Evolutionary conservation across 139 green algal species (phyloP).

Genomic region (Coccomyxa sp.): DNA sequence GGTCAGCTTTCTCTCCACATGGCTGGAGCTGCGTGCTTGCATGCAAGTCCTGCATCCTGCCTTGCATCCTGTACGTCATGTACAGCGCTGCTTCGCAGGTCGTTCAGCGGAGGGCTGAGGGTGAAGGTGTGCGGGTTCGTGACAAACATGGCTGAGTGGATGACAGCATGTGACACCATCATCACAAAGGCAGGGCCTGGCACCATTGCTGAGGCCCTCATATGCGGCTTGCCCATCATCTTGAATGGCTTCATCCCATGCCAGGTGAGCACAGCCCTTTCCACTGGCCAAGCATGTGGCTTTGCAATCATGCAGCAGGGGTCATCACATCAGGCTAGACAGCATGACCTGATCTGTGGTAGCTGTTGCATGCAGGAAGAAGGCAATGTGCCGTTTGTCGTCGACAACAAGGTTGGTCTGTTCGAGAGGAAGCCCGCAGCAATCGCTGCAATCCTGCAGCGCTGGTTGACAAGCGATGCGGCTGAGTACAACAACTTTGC

Average conservation of each 20-base stretch:
- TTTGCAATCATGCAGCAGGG: neutral
- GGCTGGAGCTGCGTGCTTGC: neutral
- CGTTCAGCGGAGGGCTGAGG: conserved; percentile 24
- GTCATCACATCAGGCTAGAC: neutral
- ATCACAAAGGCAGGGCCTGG: conserved; percentile 82
- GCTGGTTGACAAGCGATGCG: conserved; percentile 45
- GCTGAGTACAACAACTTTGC: neutral
- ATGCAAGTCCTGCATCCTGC: neutral
- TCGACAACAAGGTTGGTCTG: conserved; percentile 52
- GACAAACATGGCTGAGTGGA: conserved; percentile 92
- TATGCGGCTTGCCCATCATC: conserved; percentile 90
- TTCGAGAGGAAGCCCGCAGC: conserved; percentile 66
- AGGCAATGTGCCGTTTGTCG: conserved; percentile 96
- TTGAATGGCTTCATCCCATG: conserved; percentile 95
- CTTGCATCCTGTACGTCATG: neutral
- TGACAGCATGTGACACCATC: conserved; percentile 83
- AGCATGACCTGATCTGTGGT: neutral
- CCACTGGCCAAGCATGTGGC: neutral
- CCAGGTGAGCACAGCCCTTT: conserved; percentile 35
- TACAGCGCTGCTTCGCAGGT: conserved; percentile 1
- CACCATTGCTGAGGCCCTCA: conserved; percentile 96
- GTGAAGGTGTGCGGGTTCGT: conserved; percentile 79
- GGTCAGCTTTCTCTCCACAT: neutral
- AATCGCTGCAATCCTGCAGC: conserved; percentile 70
- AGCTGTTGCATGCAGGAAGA: conserved; percentile 55